Conservation (phyloP, 345 rosid species). For the Populus euphratica region DNA sequence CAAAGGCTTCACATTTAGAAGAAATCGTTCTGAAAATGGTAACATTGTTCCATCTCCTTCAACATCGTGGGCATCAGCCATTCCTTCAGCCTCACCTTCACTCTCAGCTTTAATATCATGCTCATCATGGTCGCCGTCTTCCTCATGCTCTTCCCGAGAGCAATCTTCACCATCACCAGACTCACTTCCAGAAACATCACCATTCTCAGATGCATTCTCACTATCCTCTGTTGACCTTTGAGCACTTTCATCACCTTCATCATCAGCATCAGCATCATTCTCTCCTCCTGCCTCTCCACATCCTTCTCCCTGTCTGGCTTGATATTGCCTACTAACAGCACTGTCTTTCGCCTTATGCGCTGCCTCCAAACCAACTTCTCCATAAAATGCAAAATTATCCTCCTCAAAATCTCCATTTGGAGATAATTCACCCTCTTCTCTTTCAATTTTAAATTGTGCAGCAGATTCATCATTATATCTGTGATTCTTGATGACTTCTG, state of each 20-base stretch:
- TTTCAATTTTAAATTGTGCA: slow-evolving; percentile 64
- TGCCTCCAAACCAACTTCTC: slow-evolving; percentile 55
- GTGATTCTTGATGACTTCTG: slow-evolving; percentile 41
- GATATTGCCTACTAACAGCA: slow-evolving; percentile 45
- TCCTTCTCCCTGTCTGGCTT: slow-evolving; percentile 44
- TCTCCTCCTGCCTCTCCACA: slow-evolving; percentile 58
- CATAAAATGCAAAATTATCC: slow-evolving; percentile 75
- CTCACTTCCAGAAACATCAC: slow-evolving; percentile 83
- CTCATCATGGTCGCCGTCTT: slow-evolving; percentile 61
- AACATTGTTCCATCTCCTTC: slow-evolving; percentile 63
- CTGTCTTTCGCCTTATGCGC: slow-evolving; percentile 49
- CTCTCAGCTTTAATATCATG: slow-evolving; percentile 80
- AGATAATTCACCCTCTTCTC: slow-evolving; percentile 98
- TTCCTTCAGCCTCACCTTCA: slow-evolving; percentile 92
- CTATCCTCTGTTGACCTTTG: slow-evolving; percentile 84
- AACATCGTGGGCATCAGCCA: slow-evolving; percentile 69
- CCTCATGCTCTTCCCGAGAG: slow-evolving; percentile 78
- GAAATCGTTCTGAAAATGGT: slow-evolving; percentile 67
- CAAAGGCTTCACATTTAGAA: slow-evolving; percentile 72
- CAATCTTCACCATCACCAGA: slow-evolving; percentile 80
- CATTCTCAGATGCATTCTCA: slow-evolving; percentile 84
- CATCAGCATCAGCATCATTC: slow-evolving; percentile 74
- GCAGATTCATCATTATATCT: slow-evolving; percentile 49
- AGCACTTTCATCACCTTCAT: slow-evolving; percentile 83
- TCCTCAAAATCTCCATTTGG: slow-evolving; percentile 93